Evolutionary conservation across 345 rosid species (phyloP).

Genomic region (Angophora floribunda): DNA sequence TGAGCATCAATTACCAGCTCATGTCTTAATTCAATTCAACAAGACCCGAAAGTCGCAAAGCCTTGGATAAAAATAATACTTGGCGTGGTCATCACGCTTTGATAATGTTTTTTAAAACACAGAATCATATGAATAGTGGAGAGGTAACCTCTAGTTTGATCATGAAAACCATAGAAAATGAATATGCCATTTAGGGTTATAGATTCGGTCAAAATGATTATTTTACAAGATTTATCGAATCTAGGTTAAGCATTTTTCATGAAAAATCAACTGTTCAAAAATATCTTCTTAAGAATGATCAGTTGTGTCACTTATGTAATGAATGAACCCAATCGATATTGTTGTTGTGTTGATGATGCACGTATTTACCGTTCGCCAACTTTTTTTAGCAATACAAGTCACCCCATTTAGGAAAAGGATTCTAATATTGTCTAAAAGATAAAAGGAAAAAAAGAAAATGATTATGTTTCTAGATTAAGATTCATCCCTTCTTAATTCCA

Average conservation of each 20-base stretch:
- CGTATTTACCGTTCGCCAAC: neutral
- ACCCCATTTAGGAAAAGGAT: neutral
- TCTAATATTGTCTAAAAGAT: neutral
- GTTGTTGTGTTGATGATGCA: neutral
- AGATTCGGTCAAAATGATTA: neutral
- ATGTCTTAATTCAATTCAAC: neutral
- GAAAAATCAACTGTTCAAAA: neutral
- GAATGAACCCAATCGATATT: neutral
- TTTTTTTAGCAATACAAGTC: neutral
- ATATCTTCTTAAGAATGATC: neutral
- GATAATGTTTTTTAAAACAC: neutral
- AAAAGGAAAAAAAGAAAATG: neutral
- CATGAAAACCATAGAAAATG: neutral
- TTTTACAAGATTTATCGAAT: neutral
- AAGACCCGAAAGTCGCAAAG: neutral
- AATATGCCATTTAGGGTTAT: neutral
- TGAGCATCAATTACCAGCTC: neutral
- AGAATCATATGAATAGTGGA: neutral
- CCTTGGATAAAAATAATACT: neutral
- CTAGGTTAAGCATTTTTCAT: neutral
- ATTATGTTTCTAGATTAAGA: neutral
- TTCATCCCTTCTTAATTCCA: neutral
- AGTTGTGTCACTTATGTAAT: fast-evolving
- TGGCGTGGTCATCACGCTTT: neutral
- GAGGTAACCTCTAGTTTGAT: neutral